A percentile compares a stretch with the other conserved stretches of the same genome.
phyloP scores from a whole-genome alignment of 768 basidiomycete genomes.

The Tulasnella sp. region DNA sequence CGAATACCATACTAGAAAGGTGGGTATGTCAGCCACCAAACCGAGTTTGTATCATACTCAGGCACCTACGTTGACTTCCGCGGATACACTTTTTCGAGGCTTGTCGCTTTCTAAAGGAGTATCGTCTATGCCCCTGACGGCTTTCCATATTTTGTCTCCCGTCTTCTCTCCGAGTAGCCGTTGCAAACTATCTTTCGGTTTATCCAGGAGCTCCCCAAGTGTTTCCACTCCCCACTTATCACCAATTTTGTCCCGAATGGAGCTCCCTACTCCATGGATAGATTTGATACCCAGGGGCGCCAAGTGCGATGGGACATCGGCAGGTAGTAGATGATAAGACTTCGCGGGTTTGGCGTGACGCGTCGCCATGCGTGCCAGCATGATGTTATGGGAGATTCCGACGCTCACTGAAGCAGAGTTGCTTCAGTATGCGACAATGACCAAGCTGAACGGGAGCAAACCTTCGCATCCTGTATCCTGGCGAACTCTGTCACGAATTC shows the following conservation, averaged over 20 bases:
- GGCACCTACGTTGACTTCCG: slow-evolving; percentile 79
- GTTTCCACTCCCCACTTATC: slow-evolving; percentile 65
- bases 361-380: slow-evolving; percentile 86
- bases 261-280: slow-evolving; percentile 77
- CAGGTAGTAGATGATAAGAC: slow-evolving; percentile 57
- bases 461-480: slow-evolving; percentile 80
- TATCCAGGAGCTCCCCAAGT: slow-evolving; percentile 51
- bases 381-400: slow-evolving; percentile 83
- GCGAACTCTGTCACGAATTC: slow-evolving; percentile 64
- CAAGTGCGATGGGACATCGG: slow-evolving; percentile 43
- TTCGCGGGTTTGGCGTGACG: slow-evolving; percentile 85
- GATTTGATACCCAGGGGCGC: slow-evolving; percentile 63
- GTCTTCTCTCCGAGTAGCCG: slow-evolving; percentile 66
- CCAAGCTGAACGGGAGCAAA: slow-evolving; percentile 22
- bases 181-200: slow-evolving; percentile 55
- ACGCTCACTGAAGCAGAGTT: slow-evolving; percentile 55
- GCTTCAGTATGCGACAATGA: not conserved
- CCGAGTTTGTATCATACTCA: not conserved
- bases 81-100: slow-evolving; percentile 81
- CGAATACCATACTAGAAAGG: slow-evolving; percentile 81
- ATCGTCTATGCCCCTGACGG: slow-evolving; percentile 72
- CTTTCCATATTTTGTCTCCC: slow-evolving; percentile 79
- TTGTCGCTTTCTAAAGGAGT: slow-evolving; percentile 72
- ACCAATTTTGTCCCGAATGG: slow-evolving; percentile 61
- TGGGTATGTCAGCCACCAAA: too few relatives aligned